Evolutionary conservation across 1,284 basidiomycete species (phyloP), one percentile per base, ranked within the genome.

Genomic region (Ceratobasidium sp.): DNA sequence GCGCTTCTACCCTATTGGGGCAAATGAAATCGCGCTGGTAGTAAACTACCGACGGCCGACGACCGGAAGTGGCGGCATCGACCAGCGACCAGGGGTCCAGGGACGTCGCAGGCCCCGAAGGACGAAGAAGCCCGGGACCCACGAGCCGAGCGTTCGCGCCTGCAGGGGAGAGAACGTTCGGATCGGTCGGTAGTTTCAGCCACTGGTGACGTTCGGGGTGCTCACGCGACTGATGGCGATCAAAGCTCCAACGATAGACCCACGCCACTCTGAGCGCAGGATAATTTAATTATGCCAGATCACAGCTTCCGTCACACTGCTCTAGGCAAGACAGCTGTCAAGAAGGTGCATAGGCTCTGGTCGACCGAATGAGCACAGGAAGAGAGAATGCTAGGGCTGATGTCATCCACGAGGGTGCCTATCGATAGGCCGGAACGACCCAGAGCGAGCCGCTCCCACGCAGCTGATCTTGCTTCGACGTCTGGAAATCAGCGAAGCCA

Each of bases 341-440:
- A 17, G 17, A 23, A 42, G 23, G 61, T 28, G 61, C 61, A 42
- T 63, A 63, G 61, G 31, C 61, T 45, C 37, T 42, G 13, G 37
- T 63, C 37, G 61, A 10, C 61, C 37, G 35, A 58, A 33, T 7
- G 56, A 35, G 56, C n/a, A 28, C 53, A 28, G 56, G 15, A 15
- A 51, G 6, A 31, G 53, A 20, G 31, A 28, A 60, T 53, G 7
- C 54, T 71, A 71, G 58, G 54, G 58, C 58, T 73, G 69, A 73
- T 45, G 69, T 73, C 69, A 73, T 61, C 69, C 35, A 73, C 60
- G n/a, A 71, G 68, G 7, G 69, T 73, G 37, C 69, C 69, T 73
- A 73, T 73, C 69, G 69, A 73, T 71, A 58, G 23, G 37, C 45
- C 69, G 69, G 69, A 26, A 68, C 8, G 33, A 68, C 23, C 66